phyloP scores from a whole-genome alignment of 257 asterid species.

The Coffea canephora region DNA sequence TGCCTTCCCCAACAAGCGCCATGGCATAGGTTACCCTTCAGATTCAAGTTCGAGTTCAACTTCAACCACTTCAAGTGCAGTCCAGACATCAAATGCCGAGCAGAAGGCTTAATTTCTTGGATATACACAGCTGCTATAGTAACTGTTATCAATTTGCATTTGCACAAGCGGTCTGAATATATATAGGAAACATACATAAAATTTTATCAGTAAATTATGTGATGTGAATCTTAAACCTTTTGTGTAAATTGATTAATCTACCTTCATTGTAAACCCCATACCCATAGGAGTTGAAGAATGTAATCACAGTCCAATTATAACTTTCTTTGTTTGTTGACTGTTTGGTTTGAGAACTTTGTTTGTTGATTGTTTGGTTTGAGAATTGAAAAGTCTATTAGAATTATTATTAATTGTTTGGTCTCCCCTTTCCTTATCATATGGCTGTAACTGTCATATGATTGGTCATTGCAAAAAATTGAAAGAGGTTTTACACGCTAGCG shows the following conservation, averaged over 20 bases:
- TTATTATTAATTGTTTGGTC: neutral
- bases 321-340: neutral
- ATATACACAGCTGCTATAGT: neutral
- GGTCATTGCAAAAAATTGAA: neutral
- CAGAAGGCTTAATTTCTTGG: neutral
- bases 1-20: slow-evolving; percentile 60
- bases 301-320: neutral
- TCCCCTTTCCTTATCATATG: neutral
- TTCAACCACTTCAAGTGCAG: neutral
- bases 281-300: no score
- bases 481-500: neutral
- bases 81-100: neutral
- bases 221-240: no score
- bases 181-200: no score
- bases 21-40: slow-evolving; percentile 71
- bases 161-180: neutral
- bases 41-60: neutral
- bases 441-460: neutral
- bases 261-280: no score
- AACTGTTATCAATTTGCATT: neutral
- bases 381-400: no score
- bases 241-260: neutral
- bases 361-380: neutral
- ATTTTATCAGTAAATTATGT: neutral
- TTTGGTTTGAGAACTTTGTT: neutral